A percentile compares a stretch with the other conserved stretches of the same genome.
Conservation (phyloP, 2,329 filamentous ascomycete species). For the Arthrobotrys musiformis region DNA sequence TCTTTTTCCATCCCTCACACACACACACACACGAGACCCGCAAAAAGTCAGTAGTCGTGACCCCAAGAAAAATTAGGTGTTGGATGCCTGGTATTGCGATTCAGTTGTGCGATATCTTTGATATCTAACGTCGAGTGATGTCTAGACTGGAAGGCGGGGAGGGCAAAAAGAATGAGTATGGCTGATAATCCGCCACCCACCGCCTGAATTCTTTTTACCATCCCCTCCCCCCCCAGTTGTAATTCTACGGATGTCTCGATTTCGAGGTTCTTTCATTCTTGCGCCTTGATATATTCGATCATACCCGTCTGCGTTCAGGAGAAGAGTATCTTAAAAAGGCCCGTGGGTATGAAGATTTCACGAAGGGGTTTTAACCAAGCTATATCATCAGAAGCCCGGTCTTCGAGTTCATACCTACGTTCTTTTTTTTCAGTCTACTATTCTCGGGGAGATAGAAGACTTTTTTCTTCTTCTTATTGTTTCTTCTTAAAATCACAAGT, state of each 20-base stretch:
- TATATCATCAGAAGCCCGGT: constrained; percentile 34
- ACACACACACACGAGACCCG: not conserved
- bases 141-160: not conserved
- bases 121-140: not conserved
- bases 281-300: constrained; percentile 36
- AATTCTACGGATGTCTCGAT: constrained; percentile 34
- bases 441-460: constrained; percentile 47
- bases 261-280: constrained; percentile 34
- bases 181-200: constrained; percentile 23
- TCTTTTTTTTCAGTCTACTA: constrained; percentile 33
- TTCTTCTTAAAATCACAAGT: not conserved
- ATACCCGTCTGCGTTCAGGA: constrained; percentile 29
- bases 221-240: not conserved
- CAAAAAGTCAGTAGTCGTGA: not conserved
- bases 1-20: not conserved
- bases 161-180: constrained; percentile 18
- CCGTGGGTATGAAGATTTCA: not conserved
- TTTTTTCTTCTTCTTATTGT: not conserved
- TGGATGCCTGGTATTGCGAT: constrained; percentile 50
- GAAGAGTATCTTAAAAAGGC: constrained; percentile 33
- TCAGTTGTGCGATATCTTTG: constrained; percentile 9
- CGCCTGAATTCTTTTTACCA: constrained; percentile 3
- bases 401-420: constrained; percentile 34
- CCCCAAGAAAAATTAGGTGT: constrained; percentile 5
- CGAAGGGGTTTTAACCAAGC: not conserved